Evolutionary conservation across 345 rosid genomes (phyloP).

Genomic region (Eucalyptus curtisii): DNA sequence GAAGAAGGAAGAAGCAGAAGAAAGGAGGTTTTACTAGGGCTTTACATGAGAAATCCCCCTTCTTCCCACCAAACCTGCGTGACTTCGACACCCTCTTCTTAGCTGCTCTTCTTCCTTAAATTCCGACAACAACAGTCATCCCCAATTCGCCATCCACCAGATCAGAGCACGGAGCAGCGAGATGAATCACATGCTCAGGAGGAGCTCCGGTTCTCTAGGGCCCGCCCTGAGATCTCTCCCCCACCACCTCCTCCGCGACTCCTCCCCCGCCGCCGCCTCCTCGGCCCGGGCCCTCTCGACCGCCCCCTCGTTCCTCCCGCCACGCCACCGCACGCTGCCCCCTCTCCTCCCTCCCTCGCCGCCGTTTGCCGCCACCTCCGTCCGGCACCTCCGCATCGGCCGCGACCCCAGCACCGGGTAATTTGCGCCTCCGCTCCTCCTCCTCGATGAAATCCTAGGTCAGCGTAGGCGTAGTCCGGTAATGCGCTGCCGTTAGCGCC

Average conservation of each 20-base stretch:
- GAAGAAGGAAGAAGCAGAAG: neutral
- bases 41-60: neutral
- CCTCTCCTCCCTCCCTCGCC: neutral
- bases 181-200: slow-evolving; percentile 3
- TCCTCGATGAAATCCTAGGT: neutral
- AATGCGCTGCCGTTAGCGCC: neutral
- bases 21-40: slow-evolving; percentile 10
- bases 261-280: neutral
- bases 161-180: neutral
- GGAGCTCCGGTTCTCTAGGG: neutral
- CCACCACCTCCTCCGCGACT: neutral
- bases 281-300: slow-evolving; percentile 3
- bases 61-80: neutral
- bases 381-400: slow-evolving; percentile 34
- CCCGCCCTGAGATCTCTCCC: slow-evolving; percentile 9
- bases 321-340: neutral
- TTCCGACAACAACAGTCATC: neutral
- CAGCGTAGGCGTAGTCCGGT: neutral
- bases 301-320: neutral
- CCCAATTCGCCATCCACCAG: neutral
- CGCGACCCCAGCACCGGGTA: slow-evolving; percentile 31
- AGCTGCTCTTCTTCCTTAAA: neutral
- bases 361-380: slow-evolving; percentile 8
- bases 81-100: neutral
- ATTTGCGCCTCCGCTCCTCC: neutral